Conservation (phyloP, 371 early-diverging fungal species). For the Apophysomyces elegans region DNA sequence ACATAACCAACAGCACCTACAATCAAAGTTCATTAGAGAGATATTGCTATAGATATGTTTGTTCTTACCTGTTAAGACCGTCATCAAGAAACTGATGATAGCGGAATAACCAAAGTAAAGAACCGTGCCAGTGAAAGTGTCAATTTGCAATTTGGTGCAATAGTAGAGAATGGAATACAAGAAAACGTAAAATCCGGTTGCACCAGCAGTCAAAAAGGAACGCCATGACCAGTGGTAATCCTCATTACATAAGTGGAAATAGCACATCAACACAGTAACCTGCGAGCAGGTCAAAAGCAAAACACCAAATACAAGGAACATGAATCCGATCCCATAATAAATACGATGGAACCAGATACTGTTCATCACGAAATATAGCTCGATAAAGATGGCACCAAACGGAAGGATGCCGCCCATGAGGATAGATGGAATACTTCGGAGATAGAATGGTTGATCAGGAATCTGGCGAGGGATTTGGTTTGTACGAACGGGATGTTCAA, state of each 20-base stretch:
- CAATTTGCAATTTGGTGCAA: slow-evolving; percentile 71
- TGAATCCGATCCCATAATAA: slow-evolving; percentile 90
- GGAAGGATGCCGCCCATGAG: slow-evolving; percentile 88
- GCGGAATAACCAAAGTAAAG: slow-evolving; percentile 94
- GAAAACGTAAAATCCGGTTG: slow-evolving; percentile 88
- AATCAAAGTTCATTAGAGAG: slow-evolving; percentile 18
- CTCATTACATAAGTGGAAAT: slow-evolving; percentile 91
- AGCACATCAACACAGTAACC: slow-evolving; percentile 85
- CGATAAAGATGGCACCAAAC: slow-evolving; percentile 90
- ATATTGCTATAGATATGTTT: neutral
- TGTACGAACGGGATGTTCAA: slow-evolving; percentile 89
- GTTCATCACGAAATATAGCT: slow-evolving; percentile 88
- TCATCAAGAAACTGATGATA: slow-evolving; percentile 76
- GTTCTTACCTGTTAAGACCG: slow-evolving; percentile 69
- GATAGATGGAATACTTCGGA: slow-evolving; percentile 74
- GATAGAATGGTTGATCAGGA: slow-evolving; percentile 79
- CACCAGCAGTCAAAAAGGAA: slow-evolving; percentile 87
- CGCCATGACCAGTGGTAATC: slow-evolving; percentile 97
- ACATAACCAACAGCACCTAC: slow-evolving; percentile 80
- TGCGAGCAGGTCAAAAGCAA: slow-evolving; percentile 84
- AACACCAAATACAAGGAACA: slow-evolving; percentile 82
- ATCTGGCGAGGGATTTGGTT: slow-evolving; percentile 94
- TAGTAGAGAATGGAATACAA: slow-evolving; percentile 85
- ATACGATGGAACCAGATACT: slow-evolving; percentile 90
- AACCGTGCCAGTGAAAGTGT: slow-evolving; percentile 75